These are phyloP conservation scores for Phytopythium helicoides DNA, from an alignment of 352 stramenopile species.

Conservation along the genomic window DNA sequence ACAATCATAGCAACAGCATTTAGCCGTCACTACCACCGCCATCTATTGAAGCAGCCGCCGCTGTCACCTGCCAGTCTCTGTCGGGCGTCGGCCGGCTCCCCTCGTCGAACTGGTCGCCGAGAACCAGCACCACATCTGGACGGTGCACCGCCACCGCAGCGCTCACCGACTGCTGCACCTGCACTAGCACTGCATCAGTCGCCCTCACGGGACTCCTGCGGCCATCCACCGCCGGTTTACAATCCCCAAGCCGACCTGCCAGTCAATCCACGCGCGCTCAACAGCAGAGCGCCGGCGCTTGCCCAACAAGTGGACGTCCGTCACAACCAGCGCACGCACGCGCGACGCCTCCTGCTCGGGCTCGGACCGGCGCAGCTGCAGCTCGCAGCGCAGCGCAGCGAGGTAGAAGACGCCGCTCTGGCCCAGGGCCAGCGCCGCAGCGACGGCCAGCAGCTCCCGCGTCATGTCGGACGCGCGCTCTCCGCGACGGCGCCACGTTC, in stretches of 20 bases:
- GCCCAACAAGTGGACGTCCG: conserved; percentile 74
- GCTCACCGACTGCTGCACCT: conserved; percentile 33
- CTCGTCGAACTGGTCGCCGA: conserved; percentile 80
- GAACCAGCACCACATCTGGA: conserved; percentile 54
- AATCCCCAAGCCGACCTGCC: conserved; percentile 35
- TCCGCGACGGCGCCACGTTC: too few relatives aligned
- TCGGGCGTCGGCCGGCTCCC: conserved; percentile 47
- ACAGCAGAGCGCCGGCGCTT: conserved; percentile 52
- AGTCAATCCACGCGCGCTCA: conserved; percentile 73
- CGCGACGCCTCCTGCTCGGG: neutral
- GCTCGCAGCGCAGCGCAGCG: conserved; percentile 36
- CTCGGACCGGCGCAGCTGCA: conserved; percentile 3
- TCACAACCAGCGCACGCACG: conserved; percentile 54
- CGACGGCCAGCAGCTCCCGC: conserved; percentile 20
- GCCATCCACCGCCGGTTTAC: too few relatives aligned
- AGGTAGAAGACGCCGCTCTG: conserved; percentile 68
- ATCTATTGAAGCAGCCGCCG: neutral
- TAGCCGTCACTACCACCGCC: neutral
- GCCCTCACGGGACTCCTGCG: neutral
- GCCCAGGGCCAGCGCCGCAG: conserved; percentile 25
- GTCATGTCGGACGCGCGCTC: neutral
- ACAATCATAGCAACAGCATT: neutral
- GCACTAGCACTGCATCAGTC: conserved; percentile 4
- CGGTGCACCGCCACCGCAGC: conserved; percentile 47
- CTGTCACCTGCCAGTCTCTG: conserved; percentile 43